Evolutionary conservation across 2,329 filamentous ascomycete genomes (phyloP), one percentile per base, ranked within the genome.

Genomic region (Elsinoe necatrix): DNA sequence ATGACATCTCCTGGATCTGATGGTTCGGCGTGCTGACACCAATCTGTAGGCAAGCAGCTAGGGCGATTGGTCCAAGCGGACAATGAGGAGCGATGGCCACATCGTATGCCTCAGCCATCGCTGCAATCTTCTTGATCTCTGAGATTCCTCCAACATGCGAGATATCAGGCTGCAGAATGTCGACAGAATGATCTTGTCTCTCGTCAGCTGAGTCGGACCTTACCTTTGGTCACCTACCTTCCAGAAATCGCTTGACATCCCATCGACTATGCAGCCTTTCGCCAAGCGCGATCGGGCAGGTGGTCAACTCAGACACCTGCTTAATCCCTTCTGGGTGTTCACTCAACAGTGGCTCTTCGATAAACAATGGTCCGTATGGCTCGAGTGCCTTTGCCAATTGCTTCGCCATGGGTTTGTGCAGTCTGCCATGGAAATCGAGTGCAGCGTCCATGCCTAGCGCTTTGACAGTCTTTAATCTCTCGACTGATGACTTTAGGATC

Each of bases 401-500:
- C 62, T 87, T 88, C 0, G 86, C 86, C 85, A 90, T 90, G n/a
- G 85, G 84, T 60, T 85, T 85, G 69, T 90, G 86, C 0, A 89
- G 74, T 7, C 86, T 80, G 2, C 87, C 87, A 66, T 91, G 87
- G 68, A 90, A 90, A 63, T 91, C 87, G 23, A 91, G 76, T 1
- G 83, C 87, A 0, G 79, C 86, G 57, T 90, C 86, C 62, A 91
- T 78, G 1, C 86, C 86, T 0, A 88, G 70, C 0, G 77, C 75
- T 66, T 86, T 88, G 8, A 91, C 86, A 0, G 79, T 75, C 62
- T 84, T 82, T 11, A 91, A 73, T 1, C 87, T 77, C 58, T 86
- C 80, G 1, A 89, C 81, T 43, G 80, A 82, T 4, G 77, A 73
- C 43, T 85, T 77, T 0, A 91, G 75, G 0, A 76, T 76, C 0